Evolutionary conservation across 352 stramenopile species (phyloP), one percentile per base, ranked within the genome.

Genomic region (Pythium guiyangense): DNA sequence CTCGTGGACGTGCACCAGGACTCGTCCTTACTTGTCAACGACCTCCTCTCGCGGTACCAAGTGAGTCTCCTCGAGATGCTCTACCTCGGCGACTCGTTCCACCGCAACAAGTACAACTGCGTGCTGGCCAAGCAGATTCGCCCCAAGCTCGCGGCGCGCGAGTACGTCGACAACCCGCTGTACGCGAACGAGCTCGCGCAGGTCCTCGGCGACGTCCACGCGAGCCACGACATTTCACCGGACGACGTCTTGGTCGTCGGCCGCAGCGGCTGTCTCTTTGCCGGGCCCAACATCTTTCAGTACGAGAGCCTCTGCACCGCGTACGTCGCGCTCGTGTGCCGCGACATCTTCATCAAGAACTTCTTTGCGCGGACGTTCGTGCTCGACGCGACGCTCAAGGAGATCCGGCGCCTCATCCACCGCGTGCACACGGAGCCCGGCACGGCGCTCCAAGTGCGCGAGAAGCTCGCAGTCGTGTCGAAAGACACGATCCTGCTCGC

Each of bases 261-360:
- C 10, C 92, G 89, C 18, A 77, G 95, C 35, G 96, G 96, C 1
- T 86, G 98, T 39, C 65, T 99, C 15, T 84, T 99, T 47, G 96
- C 88, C 10, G 96, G 96, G 0, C 96, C 96, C 0, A 97, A 98
- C 63, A 91, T 94, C n/a, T 86, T 96, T 39, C 88, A 97, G 52
- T 97, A 98, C 67, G 96, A 99, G 66, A 83, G 90, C 35, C 71
- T 99, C 6, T 82, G 99, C 44, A 98, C 94, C 53, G 87, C 88
- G 26, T 99, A 98, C 70, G 71, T 99, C 20, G 90, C 96, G 34
- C 95, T 99, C 57, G 94, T 97, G 51, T 97, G 88, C 55, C 96
- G 97, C 46, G 96, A 99, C 70, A 94, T 99, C 12, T 99, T 99
- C 60, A 86, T 98, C 62, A 91, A 97, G 65, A 99, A 99, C 62